Evolutionary conservation across 2,329 filamentous ascomycete species (phyloP).

Genomic region (Periconia sp.): DNA sequence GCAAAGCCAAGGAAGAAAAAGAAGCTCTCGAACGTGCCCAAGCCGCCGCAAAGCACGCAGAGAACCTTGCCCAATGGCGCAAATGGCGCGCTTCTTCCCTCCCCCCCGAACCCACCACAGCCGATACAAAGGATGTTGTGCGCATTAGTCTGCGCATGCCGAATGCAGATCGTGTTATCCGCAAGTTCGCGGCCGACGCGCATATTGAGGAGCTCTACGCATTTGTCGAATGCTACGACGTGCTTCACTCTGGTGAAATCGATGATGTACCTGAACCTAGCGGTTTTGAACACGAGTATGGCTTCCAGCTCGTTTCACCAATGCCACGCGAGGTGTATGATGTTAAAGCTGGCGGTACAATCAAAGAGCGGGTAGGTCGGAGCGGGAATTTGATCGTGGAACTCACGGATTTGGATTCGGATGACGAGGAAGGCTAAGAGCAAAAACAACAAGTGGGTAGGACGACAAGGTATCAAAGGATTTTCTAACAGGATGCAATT

Average conservation of each 20-base stretch:
- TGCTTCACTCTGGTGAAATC: constrained; percentile 51
- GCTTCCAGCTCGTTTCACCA: constrained; percentile 81
- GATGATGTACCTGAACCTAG: constrained; percentile 57
- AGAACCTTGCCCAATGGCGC: constrained; percentile 71
- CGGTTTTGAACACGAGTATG: constrained; percentile 77
- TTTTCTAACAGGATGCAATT: not conserved
- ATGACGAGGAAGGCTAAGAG: constrained; percentile 46
- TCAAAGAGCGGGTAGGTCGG: constrained; percentile 74
- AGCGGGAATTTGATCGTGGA: constrained; percentile 92
- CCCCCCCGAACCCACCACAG: constrained; percentile 65
- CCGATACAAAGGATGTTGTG: constrained; percentile 69
- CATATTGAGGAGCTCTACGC: constrained; percentile 89
- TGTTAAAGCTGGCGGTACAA: constrained; percentile 64
- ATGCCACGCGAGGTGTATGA: constrained; percentile 83
- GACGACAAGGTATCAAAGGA: not conserved
- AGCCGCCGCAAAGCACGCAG: constrained; percentile 59
- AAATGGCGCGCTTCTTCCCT: constrained; percentile 74
- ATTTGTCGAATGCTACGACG: constrained; percentile 87
- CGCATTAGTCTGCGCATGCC: constrained; percentile 66
- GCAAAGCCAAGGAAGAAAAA: constrained; percentile 61
- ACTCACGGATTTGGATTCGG: constrained; percentile 59
- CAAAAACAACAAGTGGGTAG: not conserved
- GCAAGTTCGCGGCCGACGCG: constrained; percentile 70
- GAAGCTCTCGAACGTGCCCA: constrained; percentile 66
- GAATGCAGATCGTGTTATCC: constrained; percentile 73